Evolutionary conservation across 2,329 filamentous ascomycete genomes (phyloP), one percentile per base, ranked within the genome.

Genomic region (Macroventuria anomochaeta): DNA sequence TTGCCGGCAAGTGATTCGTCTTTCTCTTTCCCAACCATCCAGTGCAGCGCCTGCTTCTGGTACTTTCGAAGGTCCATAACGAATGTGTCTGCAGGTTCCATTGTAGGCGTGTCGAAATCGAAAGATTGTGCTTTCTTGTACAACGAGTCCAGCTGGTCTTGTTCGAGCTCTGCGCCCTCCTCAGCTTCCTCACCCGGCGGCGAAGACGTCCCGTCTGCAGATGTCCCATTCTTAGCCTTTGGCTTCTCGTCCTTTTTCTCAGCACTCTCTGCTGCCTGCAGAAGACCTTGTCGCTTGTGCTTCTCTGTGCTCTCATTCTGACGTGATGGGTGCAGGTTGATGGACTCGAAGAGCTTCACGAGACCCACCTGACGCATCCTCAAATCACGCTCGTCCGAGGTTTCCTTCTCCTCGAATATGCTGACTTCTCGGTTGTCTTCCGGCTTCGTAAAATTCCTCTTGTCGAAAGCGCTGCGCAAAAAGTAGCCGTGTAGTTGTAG

Each of bases 111-210:
- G 69, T 86, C 85, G 69, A 99, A 97, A 72, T 99, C 95, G 67
- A 97, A 97, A 0, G 91, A 93, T 69, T 99, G 95, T 0, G 95
- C 95, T 70, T 99, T 99, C 68, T 89, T 91, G 75, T 99, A 99
- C 1, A 99, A 77, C 0, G 90, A 86, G 71, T 99, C 95, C 3
- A 99, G 87, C 71, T 99, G 95, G 65, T 96, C 93, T 73, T 97
- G 91, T 69, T 97, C 92, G 0, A 99, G 82, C 75, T 97, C 93
- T 64, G 93, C 84, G 2, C 92, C 92, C 29, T 97, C 93, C 63
- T 97, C 93, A 0, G 81, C 80, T 39, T 86, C 90, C 5, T 85
- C 83, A 0, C 80, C 80, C 3, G 78, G 76, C n/a, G 87, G 83
- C 0, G 87, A 86, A 1, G 79, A 81, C 11, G 77, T 77, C 32